A percentile compares a stretch with the other conserved stretches of the same genome.
phyloP scores from a whole-genome alignment of 257 asterid species.

The Catharanthus roseus region DNA sequence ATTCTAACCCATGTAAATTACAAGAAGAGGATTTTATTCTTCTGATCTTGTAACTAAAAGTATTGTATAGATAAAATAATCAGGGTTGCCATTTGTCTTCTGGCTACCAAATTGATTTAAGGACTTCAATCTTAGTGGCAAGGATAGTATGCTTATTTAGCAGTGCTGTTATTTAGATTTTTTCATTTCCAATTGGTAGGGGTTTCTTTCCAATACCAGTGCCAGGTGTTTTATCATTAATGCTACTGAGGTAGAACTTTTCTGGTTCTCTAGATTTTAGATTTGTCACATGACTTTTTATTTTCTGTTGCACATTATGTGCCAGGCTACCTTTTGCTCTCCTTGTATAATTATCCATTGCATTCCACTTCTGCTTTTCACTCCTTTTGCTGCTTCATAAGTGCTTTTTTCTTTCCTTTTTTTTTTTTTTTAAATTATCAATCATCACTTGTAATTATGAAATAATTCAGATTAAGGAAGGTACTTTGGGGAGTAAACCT shows the following conservation, averaged over 20 bases:
- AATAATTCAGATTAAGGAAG: conserved; percentile 50
- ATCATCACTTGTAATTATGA: conserved; percentile 16
- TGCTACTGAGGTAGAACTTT: neutral
- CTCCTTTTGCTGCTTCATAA: neutral
- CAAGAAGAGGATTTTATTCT: neutral
- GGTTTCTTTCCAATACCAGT: neutral
- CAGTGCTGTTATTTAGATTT: neutral
- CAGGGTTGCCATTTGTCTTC: neutral
- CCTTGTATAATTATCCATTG: neutral
- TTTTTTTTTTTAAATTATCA: too few species aligned
- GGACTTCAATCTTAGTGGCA: neutral
- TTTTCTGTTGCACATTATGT: neutral
- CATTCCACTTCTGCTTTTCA: neutral
- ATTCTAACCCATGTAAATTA: neutral
- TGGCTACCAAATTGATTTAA: neutral
- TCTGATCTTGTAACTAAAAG: neutral
- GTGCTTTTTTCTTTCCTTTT: neutral
- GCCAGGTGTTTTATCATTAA: neutral
- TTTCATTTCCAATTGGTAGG: neutral
- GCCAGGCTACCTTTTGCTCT: neutral
- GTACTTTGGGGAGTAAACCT: conserved; percentile 82
- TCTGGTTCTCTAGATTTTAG: neutral
- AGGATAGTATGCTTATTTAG: neutral
- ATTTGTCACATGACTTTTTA: neutral
- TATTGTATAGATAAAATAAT: neutral